These are phyloP conservation scores for Bruguiera gymnorhiza DNA, from an alignment of 345 rosid species.

Conservation along the genomic window DNA sequence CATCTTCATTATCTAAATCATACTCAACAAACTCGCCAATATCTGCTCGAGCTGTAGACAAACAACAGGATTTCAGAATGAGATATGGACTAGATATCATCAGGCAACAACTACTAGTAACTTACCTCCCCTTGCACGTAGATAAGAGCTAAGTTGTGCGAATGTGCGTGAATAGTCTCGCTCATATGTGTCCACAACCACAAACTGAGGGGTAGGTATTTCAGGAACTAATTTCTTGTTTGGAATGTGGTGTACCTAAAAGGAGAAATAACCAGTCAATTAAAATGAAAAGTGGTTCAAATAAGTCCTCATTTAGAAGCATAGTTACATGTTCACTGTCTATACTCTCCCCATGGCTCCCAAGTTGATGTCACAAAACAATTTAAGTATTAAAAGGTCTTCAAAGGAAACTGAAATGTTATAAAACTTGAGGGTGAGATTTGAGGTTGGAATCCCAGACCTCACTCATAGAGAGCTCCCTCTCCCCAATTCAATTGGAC, in stretches of 20 bases:
- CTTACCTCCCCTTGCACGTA: conserved; percentile 96
- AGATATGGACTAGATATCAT: not conserved
- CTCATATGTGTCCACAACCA: conserved; percentile 85
- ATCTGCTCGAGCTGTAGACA: conserved; percentile 83
- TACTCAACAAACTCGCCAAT: conserved; percentile 97
- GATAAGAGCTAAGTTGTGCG: conserved; percentile 73
- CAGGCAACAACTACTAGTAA: not conserved
- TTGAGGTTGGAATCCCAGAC: not conserved
- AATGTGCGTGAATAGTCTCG: conserved; percentile 81
- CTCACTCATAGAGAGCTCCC: not conserved
- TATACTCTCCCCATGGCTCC: too few relatives aligned
- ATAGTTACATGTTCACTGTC: too few relatives aligned
- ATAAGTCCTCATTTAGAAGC: not conserved
- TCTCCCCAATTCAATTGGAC: too few relatives aligned
- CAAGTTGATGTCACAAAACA: not conserved
- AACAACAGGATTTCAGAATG: conserved; percentile 16
- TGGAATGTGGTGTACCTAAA: conserved; percentile 53
- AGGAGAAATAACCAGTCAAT: not conserved
- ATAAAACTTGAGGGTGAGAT: too few relatives aligned
- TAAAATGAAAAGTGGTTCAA: conserved; percentile 2
- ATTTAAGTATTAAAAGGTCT: not conserved
- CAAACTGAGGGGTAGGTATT: conserved; percentile 90
- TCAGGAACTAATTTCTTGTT: conserved; percentile 72
- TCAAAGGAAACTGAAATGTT: not conserved
- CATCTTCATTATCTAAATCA: conserved; percentile 97